Base-by-base conservation (phyloP, 192 early-diverging fungal species). In the Podila epicladia region DNA sequence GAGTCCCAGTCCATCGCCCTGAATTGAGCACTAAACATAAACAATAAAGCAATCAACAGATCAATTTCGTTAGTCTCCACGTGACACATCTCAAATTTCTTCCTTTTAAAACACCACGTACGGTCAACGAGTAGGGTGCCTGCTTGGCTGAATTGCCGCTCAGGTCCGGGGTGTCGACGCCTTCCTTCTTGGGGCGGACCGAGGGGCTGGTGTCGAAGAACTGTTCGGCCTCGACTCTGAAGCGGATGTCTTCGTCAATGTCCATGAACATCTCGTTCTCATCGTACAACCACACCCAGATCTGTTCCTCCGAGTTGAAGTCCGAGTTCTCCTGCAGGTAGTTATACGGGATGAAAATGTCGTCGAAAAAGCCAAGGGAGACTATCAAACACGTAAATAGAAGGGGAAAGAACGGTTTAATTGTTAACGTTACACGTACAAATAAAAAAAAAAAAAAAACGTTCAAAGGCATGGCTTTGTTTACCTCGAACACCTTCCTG, bases 311-410 rank as follows among this genome's bases (percentile, higher is more conserved):
- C n/a, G 77, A 75, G 72, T 89, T 91, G 87, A 92, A 97, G 26
- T 87, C 85, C 29, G 91, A 89, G 31, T 87, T 86, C 1, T 72
- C 45, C 28, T 91, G 93, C 77, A 96, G 83, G 45, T 89, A 84
- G 22, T 71, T 74, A 5, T 85, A 76, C 2, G 97, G 94, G 31
- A 98, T 92, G 48, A 83, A 76, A 31, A 98, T 95, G 82, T 98
- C 97, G 82, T 96, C 95, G 84, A 98, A 97, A 71, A 97, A 98
- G 20, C 91, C 94, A 82, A 96, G 84, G 6, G 94, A 87, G 0
- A 96, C 92, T 89, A 85, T 45, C 55, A 48, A 53, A 35, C 11
- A 58, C 19, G 55, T 11, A 38, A 28, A 22, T 73, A 49, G 1
- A 58, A 83, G 11, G 2, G 26, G 5, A 22, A 11, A 9, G n/a